Conservation (phyloP, 2,329 filamentous ascomycete species). For the Scedosporium apiospermum region DNA sequence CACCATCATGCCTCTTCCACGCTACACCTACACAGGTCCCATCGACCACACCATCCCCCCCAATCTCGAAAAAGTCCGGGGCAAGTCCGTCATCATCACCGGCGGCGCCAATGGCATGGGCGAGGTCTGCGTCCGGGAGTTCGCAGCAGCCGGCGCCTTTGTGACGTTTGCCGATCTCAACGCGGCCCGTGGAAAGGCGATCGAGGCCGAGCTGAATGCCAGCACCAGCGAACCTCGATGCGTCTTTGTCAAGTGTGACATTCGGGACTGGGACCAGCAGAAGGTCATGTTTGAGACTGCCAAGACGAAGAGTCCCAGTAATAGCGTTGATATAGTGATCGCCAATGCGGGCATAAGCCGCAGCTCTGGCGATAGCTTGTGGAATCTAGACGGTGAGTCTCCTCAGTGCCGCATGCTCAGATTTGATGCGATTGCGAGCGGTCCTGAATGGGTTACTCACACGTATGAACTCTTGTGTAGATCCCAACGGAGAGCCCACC, state of each 20-base stretch:
- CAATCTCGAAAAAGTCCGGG: slow-evolving; percentile 25
- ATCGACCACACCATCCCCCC: slow-evolving; percentile 23
- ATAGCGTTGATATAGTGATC: slow-evolving; percentile 34
- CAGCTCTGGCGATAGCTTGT: slow-evolving; percentile 26
- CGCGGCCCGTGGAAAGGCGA: slow-evolving; percentile 18
- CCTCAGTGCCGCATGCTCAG: too few species aligned
- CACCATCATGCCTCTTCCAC: slow-evolving; percentile 13
- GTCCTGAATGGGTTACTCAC: neutral
- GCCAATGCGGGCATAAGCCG: slow-evolving; percentile 35
- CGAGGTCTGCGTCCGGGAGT: slow-evolving; percentile 23
- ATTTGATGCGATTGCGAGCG: neutral
- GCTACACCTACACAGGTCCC: slow-evolving; percentile 22
- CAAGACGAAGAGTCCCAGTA: slow-evolving; percentile 22
- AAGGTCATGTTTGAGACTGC: slow-evolving; percentile 29
- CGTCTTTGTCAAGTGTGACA: slow-evolving; percentile 30
- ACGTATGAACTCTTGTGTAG: neutral
- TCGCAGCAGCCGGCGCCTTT: slow-evolving; percentile 25
- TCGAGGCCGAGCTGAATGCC: slow-evolving; percentile 23
- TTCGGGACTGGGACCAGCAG: slow-evolving; percentile 32
- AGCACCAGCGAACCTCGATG: slow-evolving; percentile 12
- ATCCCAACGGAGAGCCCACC: slow-evolving; percentile 16
- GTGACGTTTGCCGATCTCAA: slow-evolving; percentile 31
- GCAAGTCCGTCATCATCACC: slow-evolving; percentile 37
- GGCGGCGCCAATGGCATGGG: slow-evolving; percentile 36
- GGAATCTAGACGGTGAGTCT: slow-evolving; percentile 23